These are phyloP conservation scores for Metarhizium guizhouense DNA, from an alignment of 2,329 filamentous ascomycete species.

Conservation along the genomic window DNA sequence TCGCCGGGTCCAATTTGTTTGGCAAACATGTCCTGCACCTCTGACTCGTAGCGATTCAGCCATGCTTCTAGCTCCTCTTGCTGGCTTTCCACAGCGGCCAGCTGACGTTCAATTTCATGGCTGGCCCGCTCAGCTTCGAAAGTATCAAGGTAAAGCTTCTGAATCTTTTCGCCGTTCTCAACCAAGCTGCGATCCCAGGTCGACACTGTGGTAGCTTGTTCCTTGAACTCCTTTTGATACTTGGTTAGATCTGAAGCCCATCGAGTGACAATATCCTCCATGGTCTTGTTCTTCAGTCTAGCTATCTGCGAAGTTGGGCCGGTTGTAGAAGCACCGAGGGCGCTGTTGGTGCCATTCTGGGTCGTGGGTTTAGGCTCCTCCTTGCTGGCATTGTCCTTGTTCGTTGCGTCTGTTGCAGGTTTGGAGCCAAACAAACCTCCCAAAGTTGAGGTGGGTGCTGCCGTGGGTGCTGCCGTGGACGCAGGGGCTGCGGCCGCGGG, in stretches of 20 bases:
- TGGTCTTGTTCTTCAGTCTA: constrained; percentile 93
- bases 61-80: constrained; percentile 84
- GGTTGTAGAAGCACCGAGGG: constrained; percentile 63
- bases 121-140: constrained; percentile 91
- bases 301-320: constrained; percentile 80
- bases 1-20: constrained; percentile 70
- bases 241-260: constrained; percentile 94
- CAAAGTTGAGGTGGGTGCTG: constrained; percentile 13
- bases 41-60: constrained; percentile 83
- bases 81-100: constrained; percentile 81
- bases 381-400: constrained; percentile 8
- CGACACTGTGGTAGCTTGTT: constrained; percentile 78
- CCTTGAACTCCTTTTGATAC: constrained; percentile 94
- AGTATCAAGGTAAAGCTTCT: constrained; percentile 83
- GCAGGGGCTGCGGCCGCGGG: constrained; percentile 16
- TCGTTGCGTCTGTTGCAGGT: constrained; percentile 18
- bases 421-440: constrained; percentile 25
- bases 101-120: constrained; percentile 85
- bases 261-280: constrained; percentile 96
- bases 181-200: constrained; percentile 89
- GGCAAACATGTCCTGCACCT: constrained; percentile 81
- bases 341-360: constrained; percentile 23
- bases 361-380: constrained; percentile 20
- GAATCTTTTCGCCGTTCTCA: constrained; percentile 90
- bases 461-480: constrained; percentile 18